Base-by-base conservation (phyloP, 441 rosid genomes). In the Mallotus japonicus region DNA sequence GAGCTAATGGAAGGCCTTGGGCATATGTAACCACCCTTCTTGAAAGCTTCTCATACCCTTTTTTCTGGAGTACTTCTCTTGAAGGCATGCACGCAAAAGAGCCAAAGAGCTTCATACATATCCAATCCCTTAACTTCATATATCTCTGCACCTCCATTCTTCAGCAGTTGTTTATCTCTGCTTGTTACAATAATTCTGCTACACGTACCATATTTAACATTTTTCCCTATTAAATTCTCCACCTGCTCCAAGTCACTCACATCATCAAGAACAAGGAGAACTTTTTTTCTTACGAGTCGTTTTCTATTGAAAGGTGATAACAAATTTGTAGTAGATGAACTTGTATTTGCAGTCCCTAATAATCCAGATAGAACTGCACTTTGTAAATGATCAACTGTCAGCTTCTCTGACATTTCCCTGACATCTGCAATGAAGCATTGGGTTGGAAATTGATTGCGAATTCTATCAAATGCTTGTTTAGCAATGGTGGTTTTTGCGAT, bases 1-100 rank as follows among this genome's bases (percentile, higher is more conserved):
- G 55, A 51, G 58, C 70, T 19, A 67, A 67, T 14, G 70, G 70
- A 28, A 66, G 42, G 8, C 70, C 70, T 15, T 67, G 59, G 19
- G 70, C 70, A 50, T 67, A 67, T 6, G 8, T 20, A 50, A 67
- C 44, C 12, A 40, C 70, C 20, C 44, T 67, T 24, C 10, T 68
- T 56, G 11, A 68, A n/a, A 55, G 50, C 50, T 58, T 17, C 62
- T 9, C 13, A 11, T 32, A 34, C 12, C 57, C 61, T 10, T 32
- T 32, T 20, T 5, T 16, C 12, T 0, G n/a, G 62, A 54, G 40
- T 10, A 11, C 40, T 37, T 28, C 17, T 28, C 17, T n/a, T 53
- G 28, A 68, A 68, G 32, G 62, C 72, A 68, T 68, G 72, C 22
- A 51, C 15, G 22, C 50, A 20, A 19, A 54, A 68, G 24, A 28